Evolutionary conservation across 805 yeast genomes (phyloP).

Genomic region (Suhomyces tanzawaensis): DNA sequence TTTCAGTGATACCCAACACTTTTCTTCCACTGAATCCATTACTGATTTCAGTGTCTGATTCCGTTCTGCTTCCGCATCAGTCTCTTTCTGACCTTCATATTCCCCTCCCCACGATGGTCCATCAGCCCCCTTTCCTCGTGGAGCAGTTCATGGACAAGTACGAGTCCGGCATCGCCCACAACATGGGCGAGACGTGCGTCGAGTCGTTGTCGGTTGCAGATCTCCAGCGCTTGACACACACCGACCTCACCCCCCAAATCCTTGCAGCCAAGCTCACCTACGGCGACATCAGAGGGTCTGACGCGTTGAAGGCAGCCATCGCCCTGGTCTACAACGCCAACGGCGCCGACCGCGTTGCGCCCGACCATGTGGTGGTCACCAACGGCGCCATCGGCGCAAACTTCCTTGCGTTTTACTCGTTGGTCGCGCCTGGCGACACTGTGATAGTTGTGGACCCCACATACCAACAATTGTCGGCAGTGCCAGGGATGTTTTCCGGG

Average conservation of each 20-base stretch:
- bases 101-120: constrained; percentile 35
- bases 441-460: constrained; percentile 49
- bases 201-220: constrained; percentile 38
- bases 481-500: constrained; percentile 46
- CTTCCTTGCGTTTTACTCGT: constrained; percentile 43
- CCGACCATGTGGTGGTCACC: constrained; percentile 45
- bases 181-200: constrained; percentile 54
- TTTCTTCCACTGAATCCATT: no score
- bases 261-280: constrained; percentile 34
- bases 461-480: constrained; percentile 49
- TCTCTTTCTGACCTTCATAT: no score
- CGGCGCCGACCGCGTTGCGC: constrained; percentile 12
- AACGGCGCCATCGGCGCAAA: constrained; percentile 60
- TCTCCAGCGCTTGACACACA: neutral
- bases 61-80: no score
- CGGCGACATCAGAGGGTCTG: constrained; percentile 48
- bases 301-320: constrained; percentile 34
- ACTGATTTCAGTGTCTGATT: no score
- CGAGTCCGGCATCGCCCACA: constrained; percentile 39
- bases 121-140: constrained; percentile 46
- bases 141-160: constrained; percentile 54
- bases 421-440: constrained; percentile 46
- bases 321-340: constrained; percentile 31
- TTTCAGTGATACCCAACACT: no score
- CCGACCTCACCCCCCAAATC: constrained; percentile 1